Base-by-base conservation (phyloP, 2,329 filamentous ascomycete species). In the Xylariomycetidae sp. region DNA sequence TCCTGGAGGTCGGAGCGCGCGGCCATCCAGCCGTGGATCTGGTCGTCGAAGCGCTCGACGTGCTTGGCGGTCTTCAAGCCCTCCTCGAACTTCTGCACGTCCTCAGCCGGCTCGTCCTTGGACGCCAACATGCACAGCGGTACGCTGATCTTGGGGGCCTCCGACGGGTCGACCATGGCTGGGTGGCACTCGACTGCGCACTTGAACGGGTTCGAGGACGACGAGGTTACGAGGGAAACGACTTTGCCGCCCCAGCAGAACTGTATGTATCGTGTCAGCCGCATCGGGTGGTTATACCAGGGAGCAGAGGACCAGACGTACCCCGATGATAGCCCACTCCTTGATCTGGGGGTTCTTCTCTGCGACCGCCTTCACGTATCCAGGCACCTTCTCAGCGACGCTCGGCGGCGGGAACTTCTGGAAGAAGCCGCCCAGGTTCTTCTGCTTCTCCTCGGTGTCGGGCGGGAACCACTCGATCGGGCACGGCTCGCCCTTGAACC, bases 1-100 rank as follows among this genome's bases (percentile, higher is more conserved):
- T 80, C 63, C 20, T 67, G 63, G 19, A 85, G 60, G 49, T 83
- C 62, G 0, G 72, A 67, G 17, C 79, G 70, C 1, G 81, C 79
- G 2, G 75, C 77, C 81, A 85, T 85, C 79, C 79, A 85, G 27
- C 81, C 81, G 58, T 85, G 81, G 51, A 79, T 70, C 67, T 82
- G 80, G 49, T 76, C 76, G 16, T 50, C 48, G 49, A 82, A 85
- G n/a, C 56, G 76, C 64, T 85, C 79, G 33, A 82, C 70, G 42
- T 78, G 68, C 49, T 77, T 76, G 37, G 71, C 59, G 2, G 62
- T 70, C 18, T 59, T 62, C 32, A 83, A 64, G 8, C 61, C 62
- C n/a, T 63, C 56, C 52, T 74, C 65, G 41, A 75, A 78, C 52
- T 73, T 63, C 54, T 74, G 61, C 25, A 80, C 71, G 24, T 66